Evolutionary conservation across 192 early-diverging fungal species (phyloP), one percentile per base, ranked within the genome.

Genomic region (Kickxella alabastrina): DNA sequence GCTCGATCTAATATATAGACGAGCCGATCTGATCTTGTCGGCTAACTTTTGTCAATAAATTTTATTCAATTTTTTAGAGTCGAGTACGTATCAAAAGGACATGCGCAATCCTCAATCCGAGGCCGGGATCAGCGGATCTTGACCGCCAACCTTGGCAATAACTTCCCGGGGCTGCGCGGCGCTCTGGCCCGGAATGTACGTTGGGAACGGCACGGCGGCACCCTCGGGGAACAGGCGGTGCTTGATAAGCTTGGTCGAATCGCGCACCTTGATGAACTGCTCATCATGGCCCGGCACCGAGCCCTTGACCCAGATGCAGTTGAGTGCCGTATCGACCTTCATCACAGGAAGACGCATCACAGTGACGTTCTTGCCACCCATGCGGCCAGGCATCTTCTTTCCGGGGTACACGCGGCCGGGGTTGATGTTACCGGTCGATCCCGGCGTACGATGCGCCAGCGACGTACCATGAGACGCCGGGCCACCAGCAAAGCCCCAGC

Each of bases 301-400:
- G 19, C 95, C 95, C 71, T 93, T 93, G 49, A 98, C 87, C 77
- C 91, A 98, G 44, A 98, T 69, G 17, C 94, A 69, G 75, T 95
- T 92, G 48, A 92, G 65, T 6, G 58, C 81, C 31, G 83, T 85
- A 62, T 98, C 95, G 32, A 98, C 82, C 73, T 91, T 91, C 57
- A 91, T 63, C 23, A 96, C 88, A 52, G 90, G 80, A 10, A 95
- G 68, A 50, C 82, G 91, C 54, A 91, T 87, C 21, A 85, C 83
- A 3, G 92, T 94, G 1, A 79, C 65, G 54, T 71, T 86, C 39
- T 90, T 85, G 44, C 87, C 88, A 46, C 95, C 95, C 86, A 98
- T 90, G 19, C 89, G 85, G 38, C 95, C 95, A 15, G 93, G 85
- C 95, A 98, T 98, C 60, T 98, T 98, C 79, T 93, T 98, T 15